Conservation (phyloP, 202 grass and related monocot species). For the Thinopyrum obtusiflorum region DNA sequence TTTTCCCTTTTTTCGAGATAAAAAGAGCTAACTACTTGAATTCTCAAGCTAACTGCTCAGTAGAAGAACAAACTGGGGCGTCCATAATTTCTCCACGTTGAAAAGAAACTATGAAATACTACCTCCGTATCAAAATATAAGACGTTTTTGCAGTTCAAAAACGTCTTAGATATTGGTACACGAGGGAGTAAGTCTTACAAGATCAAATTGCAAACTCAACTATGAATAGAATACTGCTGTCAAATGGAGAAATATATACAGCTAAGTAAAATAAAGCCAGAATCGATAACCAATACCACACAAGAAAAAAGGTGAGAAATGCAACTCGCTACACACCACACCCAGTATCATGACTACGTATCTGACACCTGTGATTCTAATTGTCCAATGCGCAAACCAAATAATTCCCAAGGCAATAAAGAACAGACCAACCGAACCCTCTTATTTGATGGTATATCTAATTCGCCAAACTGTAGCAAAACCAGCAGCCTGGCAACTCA, state of each 20-base stretch:
- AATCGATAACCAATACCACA: neutral
- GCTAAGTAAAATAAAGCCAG: constrained; percentile 14
- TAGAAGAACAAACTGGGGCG: neutral
- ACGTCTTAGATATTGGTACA: no score
- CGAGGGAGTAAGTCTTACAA: neutral
- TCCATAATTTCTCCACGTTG: neutral
- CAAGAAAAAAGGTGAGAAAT: neutral
- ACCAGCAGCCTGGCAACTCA: constrained; percentile 2
- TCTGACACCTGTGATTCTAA: constrained; percentile 37
- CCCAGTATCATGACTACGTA: constrained; percentile 23
- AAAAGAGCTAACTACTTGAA: neutral
- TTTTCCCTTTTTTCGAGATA: neutral
- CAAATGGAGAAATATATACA: constrained; percentile 46
- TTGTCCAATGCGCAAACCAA: constrained; percentile 26
- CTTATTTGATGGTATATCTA: constrained; percentile 48
- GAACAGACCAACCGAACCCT: constrained; percentile 14
- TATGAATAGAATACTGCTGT: constrained; percentile 47
- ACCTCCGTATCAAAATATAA: no score
- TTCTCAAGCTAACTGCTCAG: neutral
- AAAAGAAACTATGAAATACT: neutral
- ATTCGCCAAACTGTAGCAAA: constrained; percentile 18
- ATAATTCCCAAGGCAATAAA: constrained; percentile 12
- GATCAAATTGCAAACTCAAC: constrained; percentile 26
- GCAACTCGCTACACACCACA: constrained; percentile 29
- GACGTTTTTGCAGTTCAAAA: no score